Evolutionary conservation across 345 rosid genomes (phyloP).

Genomic region (Eucalyptus cladocalyx): DNA sequence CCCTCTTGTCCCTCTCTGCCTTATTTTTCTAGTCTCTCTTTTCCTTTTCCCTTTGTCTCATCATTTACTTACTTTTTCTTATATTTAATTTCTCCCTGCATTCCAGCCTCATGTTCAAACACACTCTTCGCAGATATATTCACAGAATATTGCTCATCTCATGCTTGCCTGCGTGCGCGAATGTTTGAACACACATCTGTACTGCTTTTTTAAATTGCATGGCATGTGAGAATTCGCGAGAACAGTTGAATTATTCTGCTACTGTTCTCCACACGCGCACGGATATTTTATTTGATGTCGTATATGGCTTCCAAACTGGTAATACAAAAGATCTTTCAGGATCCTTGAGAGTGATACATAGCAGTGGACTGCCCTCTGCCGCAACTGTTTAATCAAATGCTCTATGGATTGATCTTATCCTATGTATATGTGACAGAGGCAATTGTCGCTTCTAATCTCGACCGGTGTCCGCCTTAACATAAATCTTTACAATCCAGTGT

Average conservation of each 20-base stretch:
- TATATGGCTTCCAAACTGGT: background rate
- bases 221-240: background rate
- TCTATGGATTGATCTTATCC: background rate
- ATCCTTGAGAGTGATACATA: background rate
- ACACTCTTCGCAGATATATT: background rate
- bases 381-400: background rate
- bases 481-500: background rate
- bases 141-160: background rate
- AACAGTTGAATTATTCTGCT: background rate
- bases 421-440: background rate
- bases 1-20: background rate
- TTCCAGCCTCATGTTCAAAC: background rate
- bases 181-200: background rate
- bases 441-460: background rate
- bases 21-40: background rate
- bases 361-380: background rate
- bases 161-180: background rate
- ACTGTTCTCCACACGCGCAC: background rate
- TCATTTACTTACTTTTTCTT: background rate
- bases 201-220: background rate
- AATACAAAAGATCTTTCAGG: background rate
- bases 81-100: background rate
- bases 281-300: background rate
- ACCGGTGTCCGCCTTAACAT: background rate
- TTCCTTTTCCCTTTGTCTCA: background rate